Conservation (phyloP, 306 rosid genomes). For the Prunus fruticosa region DNA sequence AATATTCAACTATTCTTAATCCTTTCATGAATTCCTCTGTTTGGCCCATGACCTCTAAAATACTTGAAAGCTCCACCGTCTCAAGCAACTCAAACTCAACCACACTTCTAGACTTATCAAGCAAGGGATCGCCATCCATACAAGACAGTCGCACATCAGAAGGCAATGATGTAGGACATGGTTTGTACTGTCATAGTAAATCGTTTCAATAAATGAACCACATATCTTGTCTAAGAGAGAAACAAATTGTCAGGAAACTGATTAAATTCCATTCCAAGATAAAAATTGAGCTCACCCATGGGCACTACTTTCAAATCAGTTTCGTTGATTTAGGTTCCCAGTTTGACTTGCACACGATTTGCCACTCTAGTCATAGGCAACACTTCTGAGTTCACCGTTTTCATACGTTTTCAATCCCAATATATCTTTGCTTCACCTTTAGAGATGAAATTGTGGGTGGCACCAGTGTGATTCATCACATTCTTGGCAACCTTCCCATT, state of each 20-base stretch:
- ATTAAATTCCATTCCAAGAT: too few relatives aligned
- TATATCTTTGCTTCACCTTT: not conserved
- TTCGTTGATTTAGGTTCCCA: not conserved
- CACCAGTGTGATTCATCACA: not conserved
- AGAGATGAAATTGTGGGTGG: not conserved
- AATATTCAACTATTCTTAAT: not conserved
- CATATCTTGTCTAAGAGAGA: too few relatives aligned
- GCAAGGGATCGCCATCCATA: too few relatives aligned
- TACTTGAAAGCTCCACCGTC: not conserved
- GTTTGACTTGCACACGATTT: not conserved
- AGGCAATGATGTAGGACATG: too few relatives aligned
- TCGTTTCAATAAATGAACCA: too few relatives aligned
- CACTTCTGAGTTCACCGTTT: not conserved
- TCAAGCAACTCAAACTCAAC: not conserved
- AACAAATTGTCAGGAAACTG: too few relatives aligned
- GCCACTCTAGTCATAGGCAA: not conserved
- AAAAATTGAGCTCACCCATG: not conserved
- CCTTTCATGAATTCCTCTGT: not conserved
- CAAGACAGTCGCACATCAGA: too few relatives aligned
- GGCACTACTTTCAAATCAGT: not conserved
- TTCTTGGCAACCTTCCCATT: not conserved
- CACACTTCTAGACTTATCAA: too few relatives aligned
- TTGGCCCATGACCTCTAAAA: not conserved
- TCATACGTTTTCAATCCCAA: not conserved
- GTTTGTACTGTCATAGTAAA: too few relatives aligned